Evolutionary conservation across 192 early-diverging fungal genomes (phyloP).

Genomic region (Backusella westeae): DNA sequence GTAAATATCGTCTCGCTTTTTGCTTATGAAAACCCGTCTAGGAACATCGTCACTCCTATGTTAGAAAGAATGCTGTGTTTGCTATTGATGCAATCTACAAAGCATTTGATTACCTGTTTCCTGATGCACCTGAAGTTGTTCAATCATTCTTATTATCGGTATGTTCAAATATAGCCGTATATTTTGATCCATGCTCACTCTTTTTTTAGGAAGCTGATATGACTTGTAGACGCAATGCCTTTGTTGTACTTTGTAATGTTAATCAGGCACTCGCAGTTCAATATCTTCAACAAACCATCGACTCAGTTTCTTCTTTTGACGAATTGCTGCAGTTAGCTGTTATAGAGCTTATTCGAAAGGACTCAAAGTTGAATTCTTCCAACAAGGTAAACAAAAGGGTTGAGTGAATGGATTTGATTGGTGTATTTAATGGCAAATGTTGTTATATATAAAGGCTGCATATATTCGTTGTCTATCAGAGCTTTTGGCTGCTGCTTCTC

Average conservation of each 20-base stretch:
- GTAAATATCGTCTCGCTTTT: background rate
- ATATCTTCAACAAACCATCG: slow-evolving; percentile 73
- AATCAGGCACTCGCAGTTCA: slow-evolving; percentile 76
- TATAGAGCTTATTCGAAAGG: slow-evolving; percentile 94
- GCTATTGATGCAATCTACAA: slow-evolving; percentile 90
- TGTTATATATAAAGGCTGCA: slow-evolving; percentile 52
- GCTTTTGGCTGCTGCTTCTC: slow-evolving; percentile 75
- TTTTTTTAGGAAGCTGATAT: slow-evolving; percentile 88
- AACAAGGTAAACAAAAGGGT: slow-evolving; percentile 63
- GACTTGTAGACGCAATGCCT: slow-evolving; percentile 90
- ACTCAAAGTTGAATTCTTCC: slow-evolving; percentile 71
- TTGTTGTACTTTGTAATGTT: slow-evolving; percentile 85
- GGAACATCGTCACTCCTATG: slow-evolving; percentile 95
- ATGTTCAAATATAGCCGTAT: slow-evolving; percentile 26
- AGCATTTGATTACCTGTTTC: slow-evolving; percentile 87
- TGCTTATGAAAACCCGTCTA: slow-evolving; percentile 71
- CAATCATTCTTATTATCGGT: slow-evolving; percentile 43
- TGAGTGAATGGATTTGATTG: background rate
- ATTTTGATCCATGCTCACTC: slow-evolving; percentile 38
- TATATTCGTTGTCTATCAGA: slow-evolving; percentile 92
- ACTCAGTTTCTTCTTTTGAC: slow-evolving; percentile 81
- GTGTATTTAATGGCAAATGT: slow-evolving; percentile 60
- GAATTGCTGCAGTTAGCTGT: slow-evolving; percentile 91
- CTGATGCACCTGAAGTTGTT: slow-evolving; percentile 94
- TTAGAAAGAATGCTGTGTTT: slow-evolving; percentile 96